These are phyloP conservation scores for Cutaneotrichosporon sp. DNA, from an alignment of 1,284 basidiomycete genomes.

Conservation along the genomic window DNA sequence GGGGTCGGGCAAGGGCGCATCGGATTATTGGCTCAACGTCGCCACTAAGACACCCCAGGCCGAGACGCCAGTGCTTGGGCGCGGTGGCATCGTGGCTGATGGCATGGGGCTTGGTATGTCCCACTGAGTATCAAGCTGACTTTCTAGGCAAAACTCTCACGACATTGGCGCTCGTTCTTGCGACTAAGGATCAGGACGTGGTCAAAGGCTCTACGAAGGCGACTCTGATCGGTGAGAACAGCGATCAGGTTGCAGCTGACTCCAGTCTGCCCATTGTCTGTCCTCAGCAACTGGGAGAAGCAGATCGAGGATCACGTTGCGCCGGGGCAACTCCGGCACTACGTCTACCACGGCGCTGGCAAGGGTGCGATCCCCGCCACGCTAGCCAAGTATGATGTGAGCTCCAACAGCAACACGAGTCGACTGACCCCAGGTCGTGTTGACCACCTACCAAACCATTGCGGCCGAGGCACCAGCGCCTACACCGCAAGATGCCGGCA, in stretches of 20 bases:
- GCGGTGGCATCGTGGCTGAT: constrained; percentile 82
- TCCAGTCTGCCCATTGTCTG: constrained; percentile 79
- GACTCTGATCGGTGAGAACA: constrained; percentile 76
- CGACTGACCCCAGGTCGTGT: constrained; percentile 59
- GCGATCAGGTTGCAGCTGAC: too few species aligned
- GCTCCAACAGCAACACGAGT: not conserved
- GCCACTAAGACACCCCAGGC: constrained; percentile 76
- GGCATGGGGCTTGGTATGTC: constrained; percentile 70
- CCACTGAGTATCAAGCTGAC: not conserved
- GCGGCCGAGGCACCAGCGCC: constrained; percentile 28
- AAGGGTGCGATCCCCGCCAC: constrained; percentile 64
- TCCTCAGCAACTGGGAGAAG: constrained; percentile 88
- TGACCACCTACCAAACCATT: constrained; percentile 81
- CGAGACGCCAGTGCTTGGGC: constrained; percentile 66
- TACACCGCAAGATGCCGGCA: constrained; percentile 17
- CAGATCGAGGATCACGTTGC: constrained; percentile 78
- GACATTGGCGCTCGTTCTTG: constrained; percentile 72
- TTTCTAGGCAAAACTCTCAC: constrained; percentile 74
- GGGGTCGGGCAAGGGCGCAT: constrained; percentile 56
- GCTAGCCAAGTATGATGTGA: constrained; percentile 65
- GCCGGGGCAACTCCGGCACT: constrained; percentile 60
- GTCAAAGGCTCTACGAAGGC: constrained; percentile 60
- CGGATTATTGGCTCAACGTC: constrained; percentile 58
- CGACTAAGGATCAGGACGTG: constrained; percentile 67
- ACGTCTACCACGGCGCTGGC: constrained; percentile 67